phyloP scores from a whole-genome alignment of 2,329 filamentous ascomycete genomes.

The Neophaeococcomyces aloes region DNA sequence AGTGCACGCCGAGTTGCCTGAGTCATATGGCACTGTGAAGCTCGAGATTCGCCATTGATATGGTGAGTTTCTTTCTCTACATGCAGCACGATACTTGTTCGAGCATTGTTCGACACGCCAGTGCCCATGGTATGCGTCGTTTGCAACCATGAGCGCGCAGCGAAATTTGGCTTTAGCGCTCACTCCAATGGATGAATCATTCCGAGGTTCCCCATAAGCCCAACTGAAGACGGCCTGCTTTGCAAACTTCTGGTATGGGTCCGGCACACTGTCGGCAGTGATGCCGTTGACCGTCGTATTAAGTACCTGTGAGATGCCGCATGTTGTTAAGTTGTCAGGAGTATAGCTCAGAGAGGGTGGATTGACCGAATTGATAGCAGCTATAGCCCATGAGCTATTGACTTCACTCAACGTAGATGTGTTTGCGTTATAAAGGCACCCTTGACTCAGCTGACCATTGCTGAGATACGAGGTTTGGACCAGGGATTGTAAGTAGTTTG shows the following conservation, averaged over 20 bases:
- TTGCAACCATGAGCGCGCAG: constrained; percentile 47
- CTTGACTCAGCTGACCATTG: constrained; percentile 36
- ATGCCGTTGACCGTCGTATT: constrained; percentile 44
- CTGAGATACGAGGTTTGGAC: constrained; percentile 18
- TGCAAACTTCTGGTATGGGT: constrained; percentile 39
- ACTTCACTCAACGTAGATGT: constrained; percentile 31
- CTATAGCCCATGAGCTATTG: constrained; percentile 46
- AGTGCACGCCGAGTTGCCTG: constrained; percentile 40
- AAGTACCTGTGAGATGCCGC: constrained; percentile 51
- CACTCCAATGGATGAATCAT: constrained; percentile 28
- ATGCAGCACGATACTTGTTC: constrained; percentile 43
- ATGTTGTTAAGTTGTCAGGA: constrained; percentile 38
- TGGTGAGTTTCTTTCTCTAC: constrained; percentile 43
- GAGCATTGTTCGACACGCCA: constrained; percentile 51
- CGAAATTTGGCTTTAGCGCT: constrained; percentile 31
- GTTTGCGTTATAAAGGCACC: constrained; percentile 44
- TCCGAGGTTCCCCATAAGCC: constrained; percentile 46
- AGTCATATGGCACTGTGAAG: constrained; percentile 33
- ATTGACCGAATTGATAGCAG: constrained; percentile 16
- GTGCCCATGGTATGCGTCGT: constrained; percentile 33
- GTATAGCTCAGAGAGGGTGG: constrained; percentile 25
- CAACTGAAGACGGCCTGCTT: constrained; percentile 50
- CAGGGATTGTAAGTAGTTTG: constrained; percentile 29
- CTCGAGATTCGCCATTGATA: constrained; percentile 48
- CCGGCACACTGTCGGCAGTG: constrained; percentile 35